These are phyloP conservation scores for Sphagnum contortum DNA, from an alignment of 225 moss, liverwort and hornwort species.

Conservation along the genomic window DNA sequence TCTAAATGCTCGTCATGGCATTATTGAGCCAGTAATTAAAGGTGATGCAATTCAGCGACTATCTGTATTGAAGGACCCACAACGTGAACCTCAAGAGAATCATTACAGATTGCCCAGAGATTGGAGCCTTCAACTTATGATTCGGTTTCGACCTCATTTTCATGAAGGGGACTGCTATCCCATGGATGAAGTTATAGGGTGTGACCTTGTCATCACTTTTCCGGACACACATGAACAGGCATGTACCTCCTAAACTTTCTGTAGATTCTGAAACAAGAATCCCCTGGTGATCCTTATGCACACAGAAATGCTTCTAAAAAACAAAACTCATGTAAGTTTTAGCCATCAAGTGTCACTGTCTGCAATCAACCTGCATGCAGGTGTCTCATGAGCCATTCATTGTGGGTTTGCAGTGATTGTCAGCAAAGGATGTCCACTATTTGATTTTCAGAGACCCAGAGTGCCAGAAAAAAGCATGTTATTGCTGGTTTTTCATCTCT, in stretches of 20 bases:
- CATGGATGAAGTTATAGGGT: conserved; percentile 18
- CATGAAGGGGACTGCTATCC: conserved; percentile 22
- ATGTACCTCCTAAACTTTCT: neutral
- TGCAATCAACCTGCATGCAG: too few species aligned
- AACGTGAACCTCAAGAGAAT: neutral
- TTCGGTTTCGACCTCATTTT: conserved; percentile 24
- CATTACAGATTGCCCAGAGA: conserved; percentile 22
- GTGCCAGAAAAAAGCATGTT: too few species aligned
- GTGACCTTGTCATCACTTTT: conserved; percentile 18
- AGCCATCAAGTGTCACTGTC: too few species aligned
- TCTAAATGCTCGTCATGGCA: conserved; percentile 10
- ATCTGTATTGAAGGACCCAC: conserved; percentile 9
- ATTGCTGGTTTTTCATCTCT: too few species aligned
- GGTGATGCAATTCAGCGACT: conserved; percentile 1
- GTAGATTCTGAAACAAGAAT: neutral
- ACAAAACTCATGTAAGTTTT: too few species aligned
- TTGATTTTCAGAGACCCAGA: neutral
- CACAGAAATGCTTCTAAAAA: neutral
- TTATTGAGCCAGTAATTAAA: conserved; percentile 17
- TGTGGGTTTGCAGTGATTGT: too few species aligned
- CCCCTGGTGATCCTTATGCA: neutral
- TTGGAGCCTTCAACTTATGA: conserved; percentile 31
- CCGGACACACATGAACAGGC: conserved; percentile 23
- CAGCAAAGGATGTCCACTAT: neutral
- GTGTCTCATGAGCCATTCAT: too few species aligned